phyloP scores from a whole-genome alignment of 495 filamentous ascomycete species.

The Xylaria grammica region DNA sequence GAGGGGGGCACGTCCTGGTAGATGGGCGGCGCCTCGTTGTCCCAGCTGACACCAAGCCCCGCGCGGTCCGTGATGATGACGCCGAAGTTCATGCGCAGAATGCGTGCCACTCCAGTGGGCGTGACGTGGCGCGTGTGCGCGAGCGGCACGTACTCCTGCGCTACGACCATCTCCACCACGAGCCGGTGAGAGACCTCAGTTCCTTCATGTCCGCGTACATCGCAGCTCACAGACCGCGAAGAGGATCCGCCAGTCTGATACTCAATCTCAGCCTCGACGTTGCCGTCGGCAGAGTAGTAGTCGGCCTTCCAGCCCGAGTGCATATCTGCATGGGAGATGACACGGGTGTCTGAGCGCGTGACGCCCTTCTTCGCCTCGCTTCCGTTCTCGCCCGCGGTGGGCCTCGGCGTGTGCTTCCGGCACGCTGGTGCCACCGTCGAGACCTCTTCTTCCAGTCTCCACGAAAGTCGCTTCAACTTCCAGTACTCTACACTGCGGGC shows the following conservation, averaged over 20 bases:
- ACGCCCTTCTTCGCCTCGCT: conserved; percentile 68
- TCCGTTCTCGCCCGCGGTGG: conserved; percentile 32
- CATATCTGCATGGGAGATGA: conserved; percentile 75
- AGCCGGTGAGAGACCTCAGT: conserved; percentile 81
- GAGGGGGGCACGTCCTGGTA: conserved; percentile 93
- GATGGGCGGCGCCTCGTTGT: conserved; percentile 91
- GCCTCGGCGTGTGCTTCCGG: conserved; percentile 73
- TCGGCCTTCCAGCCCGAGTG: conserved; percentile 97
- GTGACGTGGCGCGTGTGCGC: conserved; percentile 72
- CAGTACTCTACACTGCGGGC: conserved; percentile 66
- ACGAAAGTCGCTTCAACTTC: conserved; percentile 87
- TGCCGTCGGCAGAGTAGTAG: conserved; percentile 73
- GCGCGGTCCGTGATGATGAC: conserved; percentile 78
- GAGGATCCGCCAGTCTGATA: conserved; percentile 64
- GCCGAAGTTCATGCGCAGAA: conserved; percentile 91
- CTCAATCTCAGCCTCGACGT: conserved; percentile 83
- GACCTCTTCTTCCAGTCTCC: conserved; percentile 88
- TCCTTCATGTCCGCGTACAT: conserved; percentile 78
- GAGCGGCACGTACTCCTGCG: conserved; percentile 83
- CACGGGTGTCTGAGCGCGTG: conserved; percentile 74
- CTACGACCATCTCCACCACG: conserved; percentile 91
- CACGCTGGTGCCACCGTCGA: conserved; percentile 84
- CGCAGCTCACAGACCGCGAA: conserved; percentile 60
- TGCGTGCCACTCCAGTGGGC: conserved; percentile 87
- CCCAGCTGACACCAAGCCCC: conserved; percentile 94